Percentiles rank a stretch among this genome's conserved stretches.
phyloP scores from a whole-genome alignment of 2,329 filamentous ascomycete genomes.

The Sporothrix pallida region DNA sequence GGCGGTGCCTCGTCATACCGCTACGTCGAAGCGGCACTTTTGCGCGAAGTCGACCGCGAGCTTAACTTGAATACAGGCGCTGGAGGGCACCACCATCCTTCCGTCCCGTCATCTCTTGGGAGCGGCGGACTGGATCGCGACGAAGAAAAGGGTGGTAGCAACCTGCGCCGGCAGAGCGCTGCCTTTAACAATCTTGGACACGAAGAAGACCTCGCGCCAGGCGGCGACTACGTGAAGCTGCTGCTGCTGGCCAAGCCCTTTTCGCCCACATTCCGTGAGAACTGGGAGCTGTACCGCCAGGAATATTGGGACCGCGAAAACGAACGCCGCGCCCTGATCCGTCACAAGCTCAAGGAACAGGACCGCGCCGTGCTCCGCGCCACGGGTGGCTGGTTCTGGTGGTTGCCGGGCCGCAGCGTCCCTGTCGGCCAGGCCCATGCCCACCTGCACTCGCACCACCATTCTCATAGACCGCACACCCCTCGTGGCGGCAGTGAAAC shows the following conservation, averaged over 20 bases:
- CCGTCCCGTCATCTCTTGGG: slow-evolving; percentile 44
- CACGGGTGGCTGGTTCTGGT: slow-evolving; percentile 80
- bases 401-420: slow-evolving; percentile 71
- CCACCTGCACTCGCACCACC: slow-evolving; percentile 2
- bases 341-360: slow-evolving; percentile 70
- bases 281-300: slow-evolving; percentile 92
- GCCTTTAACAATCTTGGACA: slow-evolving; percentile 54
- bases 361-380: slow-evolving; percentile 71
- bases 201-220: slow-evolving; percentile 88
- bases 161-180: slow-evolving; percentile 18
- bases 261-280: slow-evolving; percentile 90
- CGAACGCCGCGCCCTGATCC: slow-evolving; percentile 77
- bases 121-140: slow-evolving; percentile 24
- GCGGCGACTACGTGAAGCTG: slow-evolving; percentile 90
- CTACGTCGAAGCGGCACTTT: slow-evolving; percentile 70
- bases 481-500: slow-evolving; percentile 32
- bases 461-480: slow-evolving; percentile 28
- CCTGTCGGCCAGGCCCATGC: background rate
- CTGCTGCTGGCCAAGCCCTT: slow-evolving; percentile 93
- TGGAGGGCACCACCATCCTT: slow-evolving; percentile 45
- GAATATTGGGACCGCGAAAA: slow-evolving; percentile 99
- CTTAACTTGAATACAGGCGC: slow-evolving; percentile 52
- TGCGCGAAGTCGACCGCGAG: slow-evolving; percentile 66
- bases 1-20: slow-evolving; percentile 71
- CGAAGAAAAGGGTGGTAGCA: slow-evolving; percentile 34